Conservation (phyloP, 192 early-diverging fungal genomes). For the Radiomyces spectabilis region DNA sequence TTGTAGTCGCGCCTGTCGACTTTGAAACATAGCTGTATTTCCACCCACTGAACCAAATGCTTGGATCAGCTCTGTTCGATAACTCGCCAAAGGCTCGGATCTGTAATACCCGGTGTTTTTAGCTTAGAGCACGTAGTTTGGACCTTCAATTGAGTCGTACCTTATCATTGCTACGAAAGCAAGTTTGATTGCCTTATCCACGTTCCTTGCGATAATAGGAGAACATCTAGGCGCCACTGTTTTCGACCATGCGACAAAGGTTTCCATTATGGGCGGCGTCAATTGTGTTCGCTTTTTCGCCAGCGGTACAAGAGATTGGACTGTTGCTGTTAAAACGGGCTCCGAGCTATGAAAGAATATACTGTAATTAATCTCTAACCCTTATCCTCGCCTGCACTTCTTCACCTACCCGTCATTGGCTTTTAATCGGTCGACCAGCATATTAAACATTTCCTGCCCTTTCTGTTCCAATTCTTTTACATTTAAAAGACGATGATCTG, state of each 20-base stretch:
- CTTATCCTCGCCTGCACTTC: neutral
- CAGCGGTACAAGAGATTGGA: conserved; percentile 25
- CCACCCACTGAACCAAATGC: conserved; percentile 23
- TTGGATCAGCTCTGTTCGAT: conserved; percentile 14
- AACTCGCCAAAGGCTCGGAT: conserved; percentile 7
- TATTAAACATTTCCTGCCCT: conserved; percentile 19
- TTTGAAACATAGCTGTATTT: conserved; percentile 22
- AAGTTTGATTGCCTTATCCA: conserved; percentile 24
- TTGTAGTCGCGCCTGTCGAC: conserved; percentile 1
- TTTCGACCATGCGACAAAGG: conserved; percentile 17
- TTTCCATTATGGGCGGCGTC: conserved; percentile 5
- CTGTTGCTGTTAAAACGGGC: conserved; percentile 26
- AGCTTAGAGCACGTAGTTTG: neutral
- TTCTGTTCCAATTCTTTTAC: conserved; percentile 14
- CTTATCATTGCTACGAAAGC: conserved; percentile 27
- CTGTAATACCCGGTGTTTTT: conserved; percentile 1
- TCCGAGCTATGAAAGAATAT: conserved; percentile 9
- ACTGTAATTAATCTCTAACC: neutral
- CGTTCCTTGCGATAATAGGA: conserved; percentile 15
- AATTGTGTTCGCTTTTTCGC: conserved; percentile 26
- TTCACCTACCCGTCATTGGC: conserved; percentile 5
- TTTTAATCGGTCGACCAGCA: conserved; percentile 3
- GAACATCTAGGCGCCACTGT: conserved; percentile 5
- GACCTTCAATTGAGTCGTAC: conserved; percentile 4
- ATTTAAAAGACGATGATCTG: conserved; percentile 29